These are phyloP conservation scores for Trifolium pratense DNA, from an alignment of 306 rosid genomes.

Conservation along the genomic window DNA sequence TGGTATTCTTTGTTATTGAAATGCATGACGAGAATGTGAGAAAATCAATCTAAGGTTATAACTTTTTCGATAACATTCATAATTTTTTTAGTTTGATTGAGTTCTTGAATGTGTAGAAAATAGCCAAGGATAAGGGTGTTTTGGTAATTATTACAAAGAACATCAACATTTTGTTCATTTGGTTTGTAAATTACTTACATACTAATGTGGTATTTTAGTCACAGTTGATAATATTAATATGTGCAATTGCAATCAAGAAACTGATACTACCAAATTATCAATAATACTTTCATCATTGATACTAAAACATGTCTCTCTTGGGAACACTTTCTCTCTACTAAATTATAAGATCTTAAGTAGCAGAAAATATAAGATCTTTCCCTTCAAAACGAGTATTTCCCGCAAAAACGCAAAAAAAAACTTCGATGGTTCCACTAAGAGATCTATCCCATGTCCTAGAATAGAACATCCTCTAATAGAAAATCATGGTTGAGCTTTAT, in stretches of 20 bases:
- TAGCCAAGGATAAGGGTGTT: too few relatives aligned
- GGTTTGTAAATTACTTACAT: too few relatives aligned
- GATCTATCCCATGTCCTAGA: slow-evolving; percentile 13
- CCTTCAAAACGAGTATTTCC: slow-evolving; percentile 30
- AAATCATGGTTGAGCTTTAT: slow-evolving; percentile 61
- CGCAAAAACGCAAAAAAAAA: slow-evolving; percentile 18
- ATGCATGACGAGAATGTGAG: too few relatives aligned
- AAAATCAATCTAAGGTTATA: too few relatives aligned
- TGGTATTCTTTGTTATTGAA: too few relatives aligned
- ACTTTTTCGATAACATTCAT: too few relatives aligned
- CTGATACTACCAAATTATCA: not conserved
- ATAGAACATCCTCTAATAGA: slow-evolving; percentile 4
- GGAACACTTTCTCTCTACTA: slow-evolving; percentile 31
- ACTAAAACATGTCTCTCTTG: slow-evolving; percentile 3
- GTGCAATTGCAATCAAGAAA: not conserved
- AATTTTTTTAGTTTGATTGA: too few relatives aligned
- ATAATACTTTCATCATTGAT: slow-evolving; percentile 2
- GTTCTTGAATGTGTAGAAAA: too few relatives aligned
- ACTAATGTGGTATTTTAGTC: not conserved
- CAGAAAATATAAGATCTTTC: slow-evolving; percentile 19
- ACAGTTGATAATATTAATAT: not conserved
- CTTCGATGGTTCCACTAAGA: slow-evolving; percentile 35
- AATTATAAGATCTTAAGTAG: slow-evolving; percentile 8
- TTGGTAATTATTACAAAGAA: too few relatives aligned
- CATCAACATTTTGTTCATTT: too few relatives aligned